Percentiles rank a stretch among this genome's conserved stretches.
phyloP scores from a whole-genome alignment of 2,329 filamentous ascomycete genomes.

The Drechslerella dactyloides region DNA sequence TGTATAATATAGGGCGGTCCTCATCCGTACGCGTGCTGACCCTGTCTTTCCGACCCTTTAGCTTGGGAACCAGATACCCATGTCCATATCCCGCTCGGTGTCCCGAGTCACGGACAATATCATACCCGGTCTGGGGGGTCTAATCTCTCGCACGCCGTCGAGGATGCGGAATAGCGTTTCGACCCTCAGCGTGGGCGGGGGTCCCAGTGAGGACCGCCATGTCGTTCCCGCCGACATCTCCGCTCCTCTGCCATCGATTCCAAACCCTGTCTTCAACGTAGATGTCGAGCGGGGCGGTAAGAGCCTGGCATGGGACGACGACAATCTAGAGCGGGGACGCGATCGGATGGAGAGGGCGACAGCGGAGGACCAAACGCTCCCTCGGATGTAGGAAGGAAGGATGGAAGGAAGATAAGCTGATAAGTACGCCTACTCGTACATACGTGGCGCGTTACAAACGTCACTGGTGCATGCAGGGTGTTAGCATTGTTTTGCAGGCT shows the following conservation, averaged over 20 bases:
- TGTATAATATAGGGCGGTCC: neutral
- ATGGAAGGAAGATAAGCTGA: neutral
- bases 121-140: slow-evolving; percentile 19
- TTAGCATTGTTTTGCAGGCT: no score
- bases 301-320: slow-evolving; percentile 31
- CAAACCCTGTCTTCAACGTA: neutral
- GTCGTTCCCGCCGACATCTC: slow-evolving; percentile 18
- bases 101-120: slow-evolving; percentile 43
- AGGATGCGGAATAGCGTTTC: slow-evolving; percentile 24
- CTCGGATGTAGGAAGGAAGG: neutral
- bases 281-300: slow-evolving; percentile 30
- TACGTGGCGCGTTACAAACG: neutral
- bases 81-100: slow-evolving; percentile 40
- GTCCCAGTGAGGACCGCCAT: slow-evolving; percentile 7
- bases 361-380: neutral
- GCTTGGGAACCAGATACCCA: slow-evolving; percentile 34
- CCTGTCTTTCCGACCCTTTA: neutral
- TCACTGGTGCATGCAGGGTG: neutral
- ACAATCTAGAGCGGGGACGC: slow-evolving; percentile 38
- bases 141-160: slow-evolving; percentile 26
- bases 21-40: no score
- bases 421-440: neutral
- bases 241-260: slow-evolving; percentile 12
- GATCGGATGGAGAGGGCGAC: slow-evolving; percentile 4
- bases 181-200: slow-evolving; percentile 7